phyloP scores from a whole-genome alignment of 805 yeast genomes.

The Yamadazyma scolyti region DNA sequence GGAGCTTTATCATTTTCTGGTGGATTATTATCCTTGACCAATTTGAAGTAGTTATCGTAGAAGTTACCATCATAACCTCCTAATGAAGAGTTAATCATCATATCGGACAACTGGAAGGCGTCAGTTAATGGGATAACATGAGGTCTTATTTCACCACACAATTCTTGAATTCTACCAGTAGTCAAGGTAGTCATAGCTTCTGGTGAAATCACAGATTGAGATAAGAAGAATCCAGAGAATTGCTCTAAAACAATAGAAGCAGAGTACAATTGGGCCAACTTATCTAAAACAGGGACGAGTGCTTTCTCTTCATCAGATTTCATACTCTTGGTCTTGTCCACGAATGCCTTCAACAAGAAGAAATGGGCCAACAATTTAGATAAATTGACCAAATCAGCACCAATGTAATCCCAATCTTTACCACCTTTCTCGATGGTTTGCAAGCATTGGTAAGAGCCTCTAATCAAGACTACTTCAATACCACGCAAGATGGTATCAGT shows the following conservation, averaged over 20 bases:
- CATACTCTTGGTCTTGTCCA: constrained; percentile 20
- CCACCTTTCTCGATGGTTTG: constrained; percentile 19
- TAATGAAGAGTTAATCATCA: constrained; percentile 40
- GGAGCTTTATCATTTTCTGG: constrained; percentile 37
- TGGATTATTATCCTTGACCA: constrained; percentile 33
- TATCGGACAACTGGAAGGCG: constrained; percentile 41
- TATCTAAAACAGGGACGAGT: constrained; percentile 25
- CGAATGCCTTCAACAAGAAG: constrained; percentile 33
- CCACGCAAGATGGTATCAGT: constrained; percentile 32
- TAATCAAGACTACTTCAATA: constrained; percentile 35
- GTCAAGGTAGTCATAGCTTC: constrained; percentile 26
- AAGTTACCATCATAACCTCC: constrained; percentile 43
- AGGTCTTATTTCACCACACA: constrained; percentile 36
- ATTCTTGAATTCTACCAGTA: constrained; percentile 25
- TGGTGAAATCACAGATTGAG: constrained; percentile 27
- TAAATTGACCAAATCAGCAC: constrained; percentile 36
- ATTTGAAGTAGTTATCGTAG: constrained; percentile 39
- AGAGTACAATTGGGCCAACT: constrained; percentile 31
- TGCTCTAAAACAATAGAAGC: constrained; percentile 28
- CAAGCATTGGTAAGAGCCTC: constrained; percentile 28
- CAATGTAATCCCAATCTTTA: constrained; percentile 34
- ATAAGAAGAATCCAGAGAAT: constrained; percentile 34
- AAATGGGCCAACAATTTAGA: constrained; percentile 43
- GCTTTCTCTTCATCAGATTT: constrained; percentile 17
- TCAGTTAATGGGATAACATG: constrained; percentile 41